A percentile compares a stretch with the other conserved stretches of the same genome.
phyloP scores from a whole-genome alignment of 2,329 filamentous ascomycete genomes.

The Bipolaris oryzae region DNA sequence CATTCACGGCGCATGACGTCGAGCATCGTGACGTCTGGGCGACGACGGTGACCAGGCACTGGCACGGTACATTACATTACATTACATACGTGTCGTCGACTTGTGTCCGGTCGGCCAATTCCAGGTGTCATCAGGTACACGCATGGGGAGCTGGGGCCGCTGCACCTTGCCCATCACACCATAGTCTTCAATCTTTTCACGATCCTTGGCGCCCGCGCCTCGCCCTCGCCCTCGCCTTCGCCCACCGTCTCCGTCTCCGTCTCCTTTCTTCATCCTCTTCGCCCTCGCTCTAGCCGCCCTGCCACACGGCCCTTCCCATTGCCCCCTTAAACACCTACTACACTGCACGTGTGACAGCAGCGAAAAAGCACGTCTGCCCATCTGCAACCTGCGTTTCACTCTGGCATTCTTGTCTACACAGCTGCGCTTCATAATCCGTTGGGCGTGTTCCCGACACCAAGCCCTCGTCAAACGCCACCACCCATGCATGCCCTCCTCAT shows the following conservation, averaged over 20 bases:
- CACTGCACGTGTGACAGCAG: too few species aligned
- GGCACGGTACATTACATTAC: too few species aligned
- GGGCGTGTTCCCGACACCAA: conserved; percentile 47
- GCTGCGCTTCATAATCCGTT: conserved; percentile 33
- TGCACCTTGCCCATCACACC: conserved; percentile 25
- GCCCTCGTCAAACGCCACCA: conserved; percentile 45
- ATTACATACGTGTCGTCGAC: conserved; percentile 10
- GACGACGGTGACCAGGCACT: conserved; percentile 5
- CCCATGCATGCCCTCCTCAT: conserved; percentile 27
- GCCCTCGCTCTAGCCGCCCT: not conserved
- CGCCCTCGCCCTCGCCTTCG: not conserved
- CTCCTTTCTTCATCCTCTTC: too few species aligned
- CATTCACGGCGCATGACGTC: conserved; percentile 40
- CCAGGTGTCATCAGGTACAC: conserved; percentile 18
- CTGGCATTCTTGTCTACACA: conserved; percentile 14
- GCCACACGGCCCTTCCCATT: not conserved
- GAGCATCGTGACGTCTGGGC: conserved; percentile 43
- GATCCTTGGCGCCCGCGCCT: conserved; percentile 34
- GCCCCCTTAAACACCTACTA: not conserved
- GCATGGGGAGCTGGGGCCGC: not conserved
- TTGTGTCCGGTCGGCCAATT: not conserved
- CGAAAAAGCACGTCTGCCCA: not conserved
- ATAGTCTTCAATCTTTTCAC: conserved; percentile 29
- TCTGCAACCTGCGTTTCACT: conserved; percentile 10
- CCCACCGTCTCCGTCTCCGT: not conserved